A percentile compares a stretch with the other conserved stretches of the same genome.
Conservation (phyloP, 1,139 yeast species). For the Casaregolazyma lundiana region DNA sequence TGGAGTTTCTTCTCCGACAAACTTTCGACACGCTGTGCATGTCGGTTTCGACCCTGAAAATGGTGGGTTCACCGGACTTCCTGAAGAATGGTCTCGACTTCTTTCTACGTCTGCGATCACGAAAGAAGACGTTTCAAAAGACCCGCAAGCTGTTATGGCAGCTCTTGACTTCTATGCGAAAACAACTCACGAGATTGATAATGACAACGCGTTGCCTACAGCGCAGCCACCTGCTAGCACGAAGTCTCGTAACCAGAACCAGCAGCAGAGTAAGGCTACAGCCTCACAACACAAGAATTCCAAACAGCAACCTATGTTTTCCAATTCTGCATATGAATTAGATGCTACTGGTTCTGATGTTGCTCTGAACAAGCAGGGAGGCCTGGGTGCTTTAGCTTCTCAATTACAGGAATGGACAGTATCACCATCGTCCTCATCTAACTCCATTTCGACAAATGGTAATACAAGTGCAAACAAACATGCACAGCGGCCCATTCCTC, state of each 20-base stretch:
- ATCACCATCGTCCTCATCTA: constrained; percentile 21
- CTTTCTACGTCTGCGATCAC: constrained; percentile 42
- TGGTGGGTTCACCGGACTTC: constrained; percentile 45
- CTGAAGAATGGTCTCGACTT: constrained; percentile 42
- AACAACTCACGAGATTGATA: constrained; percentile 15
- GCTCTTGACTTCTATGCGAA: constrained; percentile 74
- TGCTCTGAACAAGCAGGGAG: background rate
- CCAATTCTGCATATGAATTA: background rate
- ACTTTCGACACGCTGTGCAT: constrained; percentile 43
- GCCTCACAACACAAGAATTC: background rate
- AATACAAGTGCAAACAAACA: constrained; percentile 4
- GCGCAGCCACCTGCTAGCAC: background rate
- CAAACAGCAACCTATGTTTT: constrained; percentile 4
- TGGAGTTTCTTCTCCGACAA: constrained; percentile 51
- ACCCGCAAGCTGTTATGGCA: constrained; percentile 60
- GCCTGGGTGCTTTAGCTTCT: constrained; percentile 12
- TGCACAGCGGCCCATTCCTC: constrained; percentile 8
- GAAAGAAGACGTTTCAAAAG: constrained; percentile 40
- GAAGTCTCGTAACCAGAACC: background rate
- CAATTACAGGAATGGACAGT: constrained; percentile 31
- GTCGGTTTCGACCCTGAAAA: constrained; percentile 43
- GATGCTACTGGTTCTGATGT: background rate
- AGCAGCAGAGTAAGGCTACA: background rate
- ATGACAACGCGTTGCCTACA: background rate
- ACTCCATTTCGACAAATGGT: constrained; percentile 5